A percentile compares a stretch with the other conserved stretches of the same genome.
Conservation (phyloP, 2,329 filamentous ascomycete species). For the Neonectria neomacrospora region DNA sequence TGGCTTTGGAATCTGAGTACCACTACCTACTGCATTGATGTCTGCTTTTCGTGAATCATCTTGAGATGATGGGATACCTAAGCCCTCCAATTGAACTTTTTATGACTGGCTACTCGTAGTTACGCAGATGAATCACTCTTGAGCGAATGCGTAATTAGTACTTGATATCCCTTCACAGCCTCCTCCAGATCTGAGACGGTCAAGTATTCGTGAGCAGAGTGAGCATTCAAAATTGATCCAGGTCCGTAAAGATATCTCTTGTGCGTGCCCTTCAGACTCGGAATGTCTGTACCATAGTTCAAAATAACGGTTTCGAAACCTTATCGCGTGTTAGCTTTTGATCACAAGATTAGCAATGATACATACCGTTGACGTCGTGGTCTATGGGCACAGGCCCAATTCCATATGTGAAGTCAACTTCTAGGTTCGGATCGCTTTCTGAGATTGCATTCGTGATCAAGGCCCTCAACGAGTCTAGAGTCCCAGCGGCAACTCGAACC, state of each 20-base stretch:
- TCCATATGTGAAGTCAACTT: constrained; percentile 24
- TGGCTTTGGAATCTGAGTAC: not conserved
- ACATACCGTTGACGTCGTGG: constrained; percentile 23
- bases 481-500: constrained; percentile 22
- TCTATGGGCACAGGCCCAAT: constrained; percentile 25
- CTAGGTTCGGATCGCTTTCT: constrained; percentile 1
- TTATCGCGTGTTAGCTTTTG: constrained; percentile 24
- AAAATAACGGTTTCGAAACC: constrained; percentile 80
- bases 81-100: no score
- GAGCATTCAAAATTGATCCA: constrained; percentile 80
- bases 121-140: constrained; percentile 19
- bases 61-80: not conserved
- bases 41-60: not conserved
- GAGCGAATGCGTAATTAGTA: constrained; percentile 66
- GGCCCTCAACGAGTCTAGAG: constrained; percentile 7
- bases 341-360: no score
- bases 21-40: not conserved
- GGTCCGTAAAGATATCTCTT: constrained; percentile 71
- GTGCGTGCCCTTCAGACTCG: constrained; percentile 73
- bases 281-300: constrained; percentile 92
- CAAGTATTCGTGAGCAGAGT: constrained; percentile 81
- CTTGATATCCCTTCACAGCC: constrained; percentile 80
- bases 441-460: constrained; percentile 1
- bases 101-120: not conserved
- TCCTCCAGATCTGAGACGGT: constrained; percentile 77